Conservation (phyloP, 2,329 filamentous ascomycete genomes). For the Colletotrichum cordylinicola region DNA sequence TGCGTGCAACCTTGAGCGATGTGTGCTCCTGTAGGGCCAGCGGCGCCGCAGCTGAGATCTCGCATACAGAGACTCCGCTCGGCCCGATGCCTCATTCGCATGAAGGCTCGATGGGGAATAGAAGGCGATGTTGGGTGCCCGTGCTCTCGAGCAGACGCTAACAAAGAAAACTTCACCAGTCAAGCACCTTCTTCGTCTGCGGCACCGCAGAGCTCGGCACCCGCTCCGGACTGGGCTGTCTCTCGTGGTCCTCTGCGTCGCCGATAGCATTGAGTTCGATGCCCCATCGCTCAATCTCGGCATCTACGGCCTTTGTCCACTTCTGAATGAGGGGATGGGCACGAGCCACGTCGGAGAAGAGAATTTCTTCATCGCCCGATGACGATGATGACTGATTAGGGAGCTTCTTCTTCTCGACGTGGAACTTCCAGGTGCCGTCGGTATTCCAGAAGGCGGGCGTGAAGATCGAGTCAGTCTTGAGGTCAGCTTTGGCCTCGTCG, state of each 20-base stretch:
- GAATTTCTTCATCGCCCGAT: conserved; percentile 42
- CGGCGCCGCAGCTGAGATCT: neutral
- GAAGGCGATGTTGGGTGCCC: neutral
- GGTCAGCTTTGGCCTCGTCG: conserved; percentile 59
- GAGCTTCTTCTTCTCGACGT: conserved; percentile 42
- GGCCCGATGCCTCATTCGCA: neutral
- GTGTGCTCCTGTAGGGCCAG: neutral
- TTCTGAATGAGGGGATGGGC: conserved; percentile 71
- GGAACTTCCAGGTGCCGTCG: conserved; percentile 76
- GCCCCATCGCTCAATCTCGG: conserved; percentile 36
- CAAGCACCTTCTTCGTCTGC: conserved; percentile 36
- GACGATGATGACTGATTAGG: conserved; percentile 4
- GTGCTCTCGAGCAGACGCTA: neutral
- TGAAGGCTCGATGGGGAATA: neutral
- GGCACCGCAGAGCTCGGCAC: conserved; percentile 26
- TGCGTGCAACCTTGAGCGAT: neutral
- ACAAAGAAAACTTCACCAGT: conserved; percentile 36
- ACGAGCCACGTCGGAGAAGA: conserved; percentile 68
- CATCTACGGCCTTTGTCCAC: conserved; percentile 55
- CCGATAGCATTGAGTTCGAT: conserved; percentile 34
- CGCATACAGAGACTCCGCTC: neutral
- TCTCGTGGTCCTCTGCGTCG: conserved; percentile 36
- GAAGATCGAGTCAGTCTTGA: conserved; percentile 69
- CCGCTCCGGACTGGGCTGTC: conserved; percentile 30
- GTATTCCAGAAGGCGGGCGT: conserved; percentile 68